Base-by-base conservation (phyloP, 208 protist genomes). In the Trichomonas tenax region DNA sequence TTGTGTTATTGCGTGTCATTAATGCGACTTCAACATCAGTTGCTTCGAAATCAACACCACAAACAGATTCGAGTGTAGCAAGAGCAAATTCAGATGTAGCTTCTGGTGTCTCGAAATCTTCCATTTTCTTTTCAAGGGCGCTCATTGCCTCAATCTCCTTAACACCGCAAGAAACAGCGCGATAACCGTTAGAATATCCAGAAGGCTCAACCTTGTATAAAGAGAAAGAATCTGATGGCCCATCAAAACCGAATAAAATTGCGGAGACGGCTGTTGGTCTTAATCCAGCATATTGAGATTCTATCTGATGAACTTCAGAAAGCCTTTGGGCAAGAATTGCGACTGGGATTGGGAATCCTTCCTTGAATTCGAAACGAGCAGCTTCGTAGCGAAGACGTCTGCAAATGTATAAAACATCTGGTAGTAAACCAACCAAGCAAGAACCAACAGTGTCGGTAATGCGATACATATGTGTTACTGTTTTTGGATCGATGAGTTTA, bases 261-360 rank as follows among this genome's bases (percentile, higher is more conserved):
- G 86, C 40, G 48, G 86, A 93, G 14, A 93, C 86, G 26, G 86
- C 86, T 34, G 44, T 93, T 93, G 86, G 86, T n/a, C 86, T 41
- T 38, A 44, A 38, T 0, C 2, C 9, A 0, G 98, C 98, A 93
- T 99, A 98, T 97, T 99, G 99, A 23, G 99, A 99, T 96, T 98
- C 99, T 86, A 99, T 97, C 98, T 99, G 99, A 36, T 98, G 98
- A 96, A 98, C 97, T 97, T 99, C 98, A 15, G 98, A 99, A 89
- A 99, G 97, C 17, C 98, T 98, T 97, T 99, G 99, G 45, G 99
- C 99, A 23, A 99, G 96, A 40, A 98, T 97, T 96, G 98, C 98
- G 81, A 99, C 97, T n/a, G 99, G 98, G 36, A 99, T 99, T 46
- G 98, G 98, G 86, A 99, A 98, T 63, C 99, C 99, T 97, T 98